Conservation (phyloP, 208 protist genomes). For the Angomonas deanei region DNA sequence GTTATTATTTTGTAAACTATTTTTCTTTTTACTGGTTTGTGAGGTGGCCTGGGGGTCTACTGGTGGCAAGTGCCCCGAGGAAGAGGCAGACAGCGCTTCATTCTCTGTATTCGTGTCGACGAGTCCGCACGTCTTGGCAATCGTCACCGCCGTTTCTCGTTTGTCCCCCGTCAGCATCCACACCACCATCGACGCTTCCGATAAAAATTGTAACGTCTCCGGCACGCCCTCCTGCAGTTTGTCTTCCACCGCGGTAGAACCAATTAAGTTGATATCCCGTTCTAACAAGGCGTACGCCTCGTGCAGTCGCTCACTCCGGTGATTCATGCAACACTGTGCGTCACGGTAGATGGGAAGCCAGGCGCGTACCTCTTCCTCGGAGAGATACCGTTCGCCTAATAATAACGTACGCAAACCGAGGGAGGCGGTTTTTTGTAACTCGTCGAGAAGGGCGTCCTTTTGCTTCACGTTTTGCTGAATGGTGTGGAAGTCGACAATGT, state of each 20-base stretch:
- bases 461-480: conserved; percentile 18
- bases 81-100: too few relatives aligned
- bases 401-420: conserved; percentile 75
- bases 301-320: conserved; percentile 51
- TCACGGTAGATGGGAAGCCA: conserved; percentile 64
- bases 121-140: conserved; percentile 73
- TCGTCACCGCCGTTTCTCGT: conserved; percentile 96
- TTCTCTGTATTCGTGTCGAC: conserved; percentile 15
- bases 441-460: conserved; percentile 22
- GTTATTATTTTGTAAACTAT: neutral
- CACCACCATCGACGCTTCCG: conserved; percentile 86
- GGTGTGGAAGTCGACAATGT: conserved; percentile 52
- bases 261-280: conserved; percentile 79
- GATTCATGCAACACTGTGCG: conserved; percentile 47
- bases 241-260: conserved; percentile 94
- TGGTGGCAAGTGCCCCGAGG: too few relatives aligned
- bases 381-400: conserved; percentile 50
- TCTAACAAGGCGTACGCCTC: conserved; percentile 76
- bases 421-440: conserved; percentile 47
- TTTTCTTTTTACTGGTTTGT: neutral
- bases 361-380: conserved; percentile 39
- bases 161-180: conserved; percentile 99
- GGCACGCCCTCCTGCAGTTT: conserved; percentile 93
- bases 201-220: conserved; percentile 87
- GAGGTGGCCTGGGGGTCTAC: too few relatives aligned